Evolutionary conservation across 139 green algal genomes (phyloP).

Genomic region (Marvania coccoides): DNA sequence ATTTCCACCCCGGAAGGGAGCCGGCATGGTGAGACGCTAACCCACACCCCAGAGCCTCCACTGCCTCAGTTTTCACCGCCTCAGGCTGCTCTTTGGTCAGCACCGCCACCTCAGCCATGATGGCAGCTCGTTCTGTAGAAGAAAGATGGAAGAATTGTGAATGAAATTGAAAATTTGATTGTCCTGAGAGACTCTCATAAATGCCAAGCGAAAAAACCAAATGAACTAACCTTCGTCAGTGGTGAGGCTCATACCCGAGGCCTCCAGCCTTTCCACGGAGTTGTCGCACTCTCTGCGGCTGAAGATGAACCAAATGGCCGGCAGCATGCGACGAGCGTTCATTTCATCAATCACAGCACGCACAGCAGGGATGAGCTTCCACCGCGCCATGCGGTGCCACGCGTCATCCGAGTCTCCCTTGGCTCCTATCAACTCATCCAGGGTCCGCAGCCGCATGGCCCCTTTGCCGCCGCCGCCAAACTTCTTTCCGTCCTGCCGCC

Average conservation of each 20-base stretch:
- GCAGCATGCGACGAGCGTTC: conserved; percentile 56
- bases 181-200: neutral
- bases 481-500: neutral
- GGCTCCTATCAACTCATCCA: conserved; percentile 23
- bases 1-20: conserved; percentile 88
- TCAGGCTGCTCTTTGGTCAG: conserved; percentile 61
- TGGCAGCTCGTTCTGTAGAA: conserved; percentile 36
- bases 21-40: conserved; percentile 87
- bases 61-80: conserved; percentile 53
- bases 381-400: conserved; percentile 21
- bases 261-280: conserved; percentile 2
- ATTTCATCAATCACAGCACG: conserved; percentile 33
- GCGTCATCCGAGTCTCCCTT: neutral
- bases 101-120: conserved; percentile 47
- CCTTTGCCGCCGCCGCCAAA: neutral
- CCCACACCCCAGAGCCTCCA: conserved; percentile 59
- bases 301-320: conserved; percentile 92
- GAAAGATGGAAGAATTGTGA: neutral
- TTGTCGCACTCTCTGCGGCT: conserved; percentile 66
- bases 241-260: conserved; percentile 30
- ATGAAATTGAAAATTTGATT: neutral
- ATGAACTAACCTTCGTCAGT: conserved; percentile 1
- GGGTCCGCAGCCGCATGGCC: neutral
- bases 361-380: conserved; percentile 17
- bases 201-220: neutral